Evolutionary conservation across 2,329 filamentous ascomycete genomes (phyloP), one percentile per base, ranked within the genome.

Genomic region (Diplodia sapinea): DNA sequence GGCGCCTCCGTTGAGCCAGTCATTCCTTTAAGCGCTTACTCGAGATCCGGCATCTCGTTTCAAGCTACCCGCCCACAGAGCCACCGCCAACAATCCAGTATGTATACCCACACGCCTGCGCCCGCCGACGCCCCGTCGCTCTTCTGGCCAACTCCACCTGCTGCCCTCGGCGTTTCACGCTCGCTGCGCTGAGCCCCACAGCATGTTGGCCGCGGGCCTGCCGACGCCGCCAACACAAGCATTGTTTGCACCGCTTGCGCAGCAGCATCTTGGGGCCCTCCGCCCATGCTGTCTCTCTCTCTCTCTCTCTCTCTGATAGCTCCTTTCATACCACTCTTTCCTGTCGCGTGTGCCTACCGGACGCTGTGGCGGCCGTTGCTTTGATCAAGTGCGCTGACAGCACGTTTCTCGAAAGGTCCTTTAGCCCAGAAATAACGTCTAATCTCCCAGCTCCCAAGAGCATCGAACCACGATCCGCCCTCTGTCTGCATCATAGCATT

Each of bases 41-140:
- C 73, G 78, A 79, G 78, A 80, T 77, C 78, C 78, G 78, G 78
- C 75, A 79, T 80, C 77, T 79, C 77, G 73, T 77, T 74, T 72
- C 74, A 73, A 75, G 69, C 73, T 71, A 69, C 74, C 71, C 73
- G 70, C 66, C 71, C 62, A 43, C 67, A 68, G 69, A 67, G 68
- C 71, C 61, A 64, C 69, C 43, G 43, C 54, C 65, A 51, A 43
- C 47, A 68, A 23, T 59, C 72, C 73, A 76, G 77, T 79, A 74
- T 71, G 77, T 78, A 57, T 65, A 51, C 68, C 57, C 43, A 56
- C 66, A 59, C 36, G 61, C 67, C 67, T 61, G 50, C 40, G 40
- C 66, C 38, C 17, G 17, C 57, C 43, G 26, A 23, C 38, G 38
- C 31, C 64, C 57, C 57, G 57, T 49, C 52, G 40, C 51, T 57